Percentiles rank a stretch among this genome's conserved stretches.
Evolutionary conservation across 202 grass and related monocot genomes (phyloP).

Genomic region (Cymbopogon flexuosus): DNA sequence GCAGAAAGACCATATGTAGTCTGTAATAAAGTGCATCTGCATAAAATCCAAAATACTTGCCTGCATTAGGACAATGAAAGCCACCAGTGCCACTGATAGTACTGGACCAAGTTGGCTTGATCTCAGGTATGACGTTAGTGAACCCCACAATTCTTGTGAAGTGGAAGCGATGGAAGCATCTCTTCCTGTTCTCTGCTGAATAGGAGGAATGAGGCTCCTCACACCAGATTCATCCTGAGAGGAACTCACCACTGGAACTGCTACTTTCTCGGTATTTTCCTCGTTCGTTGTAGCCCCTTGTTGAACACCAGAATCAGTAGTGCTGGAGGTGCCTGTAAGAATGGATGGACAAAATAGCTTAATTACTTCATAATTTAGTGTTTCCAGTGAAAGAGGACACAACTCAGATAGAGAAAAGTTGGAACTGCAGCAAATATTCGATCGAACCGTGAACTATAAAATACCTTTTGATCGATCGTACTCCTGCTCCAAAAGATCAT

Average conservation of each 20-base stretch:
- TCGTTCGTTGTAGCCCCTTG: slow-evolving; percentile 19
- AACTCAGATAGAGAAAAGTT: slow-evolving; percentile 12
- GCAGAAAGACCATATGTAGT: too few species aligned
- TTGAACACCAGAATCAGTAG: slow-evolving; percentile 24
- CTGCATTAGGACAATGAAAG: slow-evolving; percentile 71
- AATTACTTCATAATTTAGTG: slow-evolving; percentile 10
- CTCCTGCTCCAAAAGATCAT: slow-evolving; percentile 69
- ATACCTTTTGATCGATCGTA: slow-evolving; percentile 52
- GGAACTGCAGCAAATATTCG: neutral
- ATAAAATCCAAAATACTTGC: slow-evolving; percentile 37
- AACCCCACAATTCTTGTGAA: slow-evolving; percentile 54
- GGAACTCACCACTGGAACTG: neutral
- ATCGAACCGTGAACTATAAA: neutral
- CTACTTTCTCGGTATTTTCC: slow-evolving; percentile 42
- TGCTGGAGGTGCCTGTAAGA: slow-evolving; percentile 30
- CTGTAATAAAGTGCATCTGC: neutral
- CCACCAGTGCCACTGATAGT: slow-evolving; percentile 49
- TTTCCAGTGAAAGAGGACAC: slow-evolving; percentile 4
- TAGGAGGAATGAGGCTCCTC: too few species aligned
- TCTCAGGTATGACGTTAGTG: slow-evolving; percentile 39
- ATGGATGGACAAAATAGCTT: neutral
- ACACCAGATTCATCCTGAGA: too few species aligned
- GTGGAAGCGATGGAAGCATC: slow-evolving; percentile 25
- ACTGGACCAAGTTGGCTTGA: slow-evolving; percentile 47
- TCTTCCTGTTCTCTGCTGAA: neutral